phyloP scores from a whole-genome alignment of 805 yeast species.

The Yamadazyma philogaea region DNA sequence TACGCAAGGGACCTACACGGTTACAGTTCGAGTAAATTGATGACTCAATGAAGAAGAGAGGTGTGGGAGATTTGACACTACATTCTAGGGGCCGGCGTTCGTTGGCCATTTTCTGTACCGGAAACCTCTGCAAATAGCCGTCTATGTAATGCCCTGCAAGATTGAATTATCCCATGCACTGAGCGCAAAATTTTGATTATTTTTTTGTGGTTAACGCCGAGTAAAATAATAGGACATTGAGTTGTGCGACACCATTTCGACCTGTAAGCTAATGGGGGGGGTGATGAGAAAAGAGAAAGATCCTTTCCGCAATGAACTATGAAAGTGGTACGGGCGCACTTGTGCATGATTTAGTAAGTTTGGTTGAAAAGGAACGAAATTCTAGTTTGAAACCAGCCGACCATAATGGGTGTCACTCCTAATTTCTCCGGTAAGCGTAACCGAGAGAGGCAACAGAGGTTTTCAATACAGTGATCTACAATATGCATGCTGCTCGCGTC shows the following conservation, averaged over 20 bases:
- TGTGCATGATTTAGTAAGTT: neutral
- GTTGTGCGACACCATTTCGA: neutral
- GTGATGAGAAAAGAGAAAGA: neutral
- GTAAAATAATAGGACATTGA: neutral
- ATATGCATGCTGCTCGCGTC: neutral
- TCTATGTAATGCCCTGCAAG: neutral
- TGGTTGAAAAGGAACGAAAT: too few relatives aligned
- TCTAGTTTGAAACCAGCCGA: neutral
- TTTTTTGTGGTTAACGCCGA: neutral
- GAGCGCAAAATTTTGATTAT: neutral
- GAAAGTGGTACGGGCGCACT: too few relatives aligned
- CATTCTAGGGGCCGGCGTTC: too few relatives aligned
- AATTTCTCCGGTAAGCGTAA: neutral
- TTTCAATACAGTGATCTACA: too few relatives aligned
- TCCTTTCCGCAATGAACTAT: too few relatives aligned
- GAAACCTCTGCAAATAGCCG: neutral
- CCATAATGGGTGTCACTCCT: neutral
- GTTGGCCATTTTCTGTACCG: too few relatives aligned
- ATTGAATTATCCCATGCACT: neutral
- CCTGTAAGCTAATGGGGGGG: neutral
- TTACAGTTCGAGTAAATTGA: too few relatives aligned
- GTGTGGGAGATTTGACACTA: too few relatives aligned
- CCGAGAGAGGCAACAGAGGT: neutral
- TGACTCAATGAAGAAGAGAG: too few relatives aligned
- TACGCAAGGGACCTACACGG: too few relatives aligned